phyloP scores from a whole-genome alignment of 441 rosid genomes.

The Mallotus japonicus region DNA sequence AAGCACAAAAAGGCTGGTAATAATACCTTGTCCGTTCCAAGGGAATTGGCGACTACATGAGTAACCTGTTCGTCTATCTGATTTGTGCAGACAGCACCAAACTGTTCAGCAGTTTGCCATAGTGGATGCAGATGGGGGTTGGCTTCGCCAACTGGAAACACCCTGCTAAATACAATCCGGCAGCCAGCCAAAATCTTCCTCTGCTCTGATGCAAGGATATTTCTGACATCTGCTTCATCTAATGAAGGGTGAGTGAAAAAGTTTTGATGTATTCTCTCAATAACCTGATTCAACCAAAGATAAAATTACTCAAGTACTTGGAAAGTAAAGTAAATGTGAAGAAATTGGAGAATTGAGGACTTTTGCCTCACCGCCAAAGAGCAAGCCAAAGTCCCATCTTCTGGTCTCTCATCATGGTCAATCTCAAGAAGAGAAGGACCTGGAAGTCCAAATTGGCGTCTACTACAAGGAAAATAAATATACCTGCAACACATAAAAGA shows the following conservation, averaged over 20 bases:
- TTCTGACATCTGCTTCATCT: conserved; percentile 86
- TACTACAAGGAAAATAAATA: conserved; percentile 92
- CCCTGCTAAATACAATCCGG: conserved; percentile 85
- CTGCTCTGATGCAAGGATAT: conserved; percentile 82
- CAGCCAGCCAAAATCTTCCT: conserved; percentile 84
- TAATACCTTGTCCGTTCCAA: conserved; percentile 93
- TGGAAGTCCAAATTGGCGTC: conserved; percentile 92
- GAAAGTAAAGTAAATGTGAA: conserved; percentile 5
- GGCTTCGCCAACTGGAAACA: conserved; percentile 90
- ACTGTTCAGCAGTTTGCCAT: conserved; percentile 98
- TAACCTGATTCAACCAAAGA: conserved; percentile 56
- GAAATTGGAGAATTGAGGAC: background rate
- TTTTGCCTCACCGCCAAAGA: conserved; percentile 73
- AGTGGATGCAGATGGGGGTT: conserved; percentile 89
- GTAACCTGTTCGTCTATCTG: conserved; percentile 91
- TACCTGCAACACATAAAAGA: conserved; percentile 50
- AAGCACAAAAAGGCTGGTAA: background rate
- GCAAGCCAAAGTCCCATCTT: conserved; percentile 95
- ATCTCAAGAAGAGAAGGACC: conserved; percentile 99
- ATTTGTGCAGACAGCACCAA: conserved; percentile 91
- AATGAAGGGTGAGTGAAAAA: conserved; percentile 71
- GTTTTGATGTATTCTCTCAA: conserved; percentile 71
- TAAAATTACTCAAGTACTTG: conserved; percentile 3
- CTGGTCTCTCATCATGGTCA: conserved; percentile 95
- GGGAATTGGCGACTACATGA: conserved; percentile 93